These are phyloP conservation scores for Drosera spatulata DNA, from an alignment of 179 eudicot genomes.

Conservation along the genomic window DNA sequence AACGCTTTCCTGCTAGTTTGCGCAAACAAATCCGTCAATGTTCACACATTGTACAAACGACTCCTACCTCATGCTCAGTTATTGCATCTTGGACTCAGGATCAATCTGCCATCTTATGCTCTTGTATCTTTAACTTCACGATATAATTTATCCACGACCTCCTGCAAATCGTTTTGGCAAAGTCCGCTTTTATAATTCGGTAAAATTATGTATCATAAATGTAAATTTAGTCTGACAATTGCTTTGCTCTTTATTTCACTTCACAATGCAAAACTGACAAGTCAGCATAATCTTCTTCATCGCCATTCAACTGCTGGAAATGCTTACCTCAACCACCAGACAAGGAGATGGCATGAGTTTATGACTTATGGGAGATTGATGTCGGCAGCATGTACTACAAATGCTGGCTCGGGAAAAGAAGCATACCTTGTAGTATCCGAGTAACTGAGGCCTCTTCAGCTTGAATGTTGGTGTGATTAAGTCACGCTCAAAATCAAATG, in stretches of 20 bases:
- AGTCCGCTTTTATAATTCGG: background rate
- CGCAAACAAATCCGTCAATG: too few species aligned
- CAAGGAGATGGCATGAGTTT: background rate
- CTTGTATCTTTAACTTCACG: slow-evolving; percentile 47
- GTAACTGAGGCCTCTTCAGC: slow-evolving; percentile 82
- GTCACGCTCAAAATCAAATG: slow-evolving; percentile 83
- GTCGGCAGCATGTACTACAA: too few species aligned
- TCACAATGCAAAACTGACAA: too few species aligned
- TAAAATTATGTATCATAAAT: background rate
- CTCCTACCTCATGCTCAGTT: too few species aligned
- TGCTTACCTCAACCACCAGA: background rate
- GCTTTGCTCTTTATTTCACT: background rate
- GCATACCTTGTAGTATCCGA: slow-evolving; percentile 72
- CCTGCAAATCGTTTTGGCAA: slow-evolving; percentile 32
- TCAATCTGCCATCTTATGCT: slow-evolving; percentile 11
- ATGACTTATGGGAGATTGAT: background rate
- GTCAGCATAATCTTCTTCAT: too few species aligned
- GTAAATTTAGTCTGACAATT: background rate
- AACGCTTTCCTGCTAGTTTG: too few species aligned
- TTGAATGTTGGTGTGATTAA: slow-evolving; percentile 87
- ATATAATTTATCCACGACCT: slow-evolving; percentile 54
- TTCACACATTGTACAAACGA: too few species aligned
- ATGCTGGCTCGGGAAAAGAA: background rate
- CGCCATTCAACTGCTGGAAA: too few species aligned
- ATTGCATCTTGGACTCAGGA: background rate